Evolutionary conservation across 257 asterid species (phyloP).

Genomic region (Avicennia marina): DNA sequence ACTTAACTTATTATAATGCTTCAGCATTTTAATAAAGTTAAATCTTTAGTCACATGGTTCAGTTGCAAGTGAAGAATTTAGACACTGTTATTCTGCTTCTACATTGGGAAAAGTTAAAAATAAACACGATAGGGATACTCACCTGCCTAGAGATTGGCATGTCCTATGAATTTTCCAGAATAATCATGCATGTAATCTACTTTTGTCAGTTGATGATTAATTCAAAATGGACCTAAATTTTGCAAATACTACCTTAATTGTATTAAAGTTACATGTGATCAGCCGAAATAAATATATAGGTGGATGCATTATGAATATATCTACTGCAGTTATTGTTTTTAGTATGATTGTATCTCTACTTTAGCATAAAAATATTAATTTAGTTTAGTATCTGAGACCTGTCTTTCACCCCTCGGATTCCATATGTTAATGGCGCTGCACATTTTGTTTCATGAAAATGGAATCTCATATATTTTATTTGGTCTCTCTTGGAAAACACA

Average conservation of each 20-base stretch:
- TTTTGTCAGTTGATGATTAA: not conserved
- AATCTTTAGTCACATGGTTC: conserved; percentile 6
- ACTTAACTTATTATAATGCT: not conserved
- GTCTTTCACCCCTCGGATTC: too few species aligned
- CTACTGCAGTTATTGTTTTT: not conserved
- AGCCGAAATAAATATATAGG: not conserved
- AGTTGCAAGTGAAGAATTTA: not conserved
- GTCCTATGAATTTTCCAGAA: not conserved
- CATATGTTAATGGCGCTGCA: too few species aligned
- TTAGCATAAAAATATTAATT: too few species aligned
- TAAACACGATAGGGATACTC: not conserved
- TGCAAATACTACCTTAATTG: conserved; percentile 5
- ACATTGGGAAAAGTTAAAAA: too few species aligned
- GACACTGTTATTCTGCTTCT: too few species aligned
- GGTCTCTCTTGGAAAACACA: too few species aligned
- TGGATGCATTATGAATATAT: not conserved
- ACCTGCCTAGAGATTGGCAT: not conserved
- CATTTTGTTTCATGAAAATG: too few species aligned
- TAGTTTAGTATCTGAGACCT: too few species aligned
- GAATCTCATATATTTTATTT: too few species aligned
- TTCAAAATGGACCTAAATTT: conserved; percentile 3
- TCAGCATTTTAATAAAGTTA: conserved; percentile 3
- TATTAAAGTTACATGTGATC: conserved; percentile 1
- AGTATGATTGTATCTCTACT: not conserved
- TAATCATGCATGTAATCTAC: not conserved